Percentiles rank a stretch among this genome's conserved stretches.
These are phyloP conservation scores for Chiua virens DNA, from an alignment of 768 basidiomycete species.

Conservation along the genomic window DNA sequence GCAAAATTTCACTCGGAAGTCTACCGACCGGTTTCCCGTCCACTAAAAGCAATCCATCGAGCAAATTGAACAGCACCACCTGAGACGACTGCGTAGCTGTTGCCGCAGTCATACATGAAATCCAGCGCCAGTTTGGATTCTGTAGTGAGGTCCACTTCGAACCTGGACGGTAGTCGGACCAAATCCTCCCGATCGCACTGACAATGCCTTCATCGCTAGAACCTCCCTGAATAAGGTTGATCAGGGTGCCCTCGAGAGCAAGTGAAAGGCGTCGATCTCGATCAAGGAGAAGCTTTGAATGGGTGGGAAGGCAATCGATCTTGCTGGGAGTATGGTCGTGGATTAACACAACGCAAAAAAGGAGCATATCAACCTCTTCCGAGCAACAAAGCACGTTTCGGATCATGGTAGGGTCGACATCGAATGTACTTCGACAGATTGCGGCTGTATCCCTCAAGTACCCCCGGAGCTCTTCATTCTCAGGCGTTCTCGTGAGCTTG, in stretches of 20 bases:
- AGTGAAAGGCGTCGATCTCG: constrained; percentile 35
- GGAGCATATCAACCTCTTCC: constrained; percentile 27
- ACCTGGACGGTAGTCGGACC: constrained; percentile 30
- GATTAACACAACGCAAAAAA: constrained; percentile 34
- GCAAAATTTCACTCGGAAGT: constrained; percentile 11
- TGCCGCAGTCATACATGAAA: constrained; percentile 22
- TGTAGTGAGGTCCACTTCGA: constrained; percentile 22
- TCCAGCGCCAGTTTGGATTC: constrained; percentile 29
- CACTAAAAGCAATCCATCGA: constrained; percentile 22
- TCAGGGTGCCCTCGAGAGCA: constrained; percentile 23
- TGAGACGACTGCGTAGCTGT: constrained; percentile 9
- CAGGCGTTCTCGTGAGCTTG: constrained; percentile 11
- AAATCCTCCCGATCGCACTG: constrained; percentile 29
- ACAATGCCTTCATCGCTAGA: constrained; percentile 24
- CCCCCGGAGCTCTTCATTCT: constrained; percentile 1
- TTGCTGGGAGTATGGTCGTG: constrained; percentile 31
- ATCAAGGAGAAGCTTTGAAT: constrained; percentile 25
- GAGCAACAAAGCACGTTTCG: constrained; percentile 17
- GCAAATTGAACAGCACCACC: constrained; percentile 13
- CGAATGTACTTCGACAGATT: constrained; percentile 32
- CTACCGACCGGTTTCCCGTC: constrained; percentile 21
- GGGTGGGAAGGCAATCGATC: background rate
- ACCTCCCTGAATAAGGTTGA: constrained; percentile 7
- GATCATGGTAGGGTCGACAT: constrained; percentile 7
- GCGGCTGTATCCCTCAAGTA: constrained; percentile 20